Conservation (phyloP, 805 yeast genomes). For the Wickerhamiella australiensis region DNA sequence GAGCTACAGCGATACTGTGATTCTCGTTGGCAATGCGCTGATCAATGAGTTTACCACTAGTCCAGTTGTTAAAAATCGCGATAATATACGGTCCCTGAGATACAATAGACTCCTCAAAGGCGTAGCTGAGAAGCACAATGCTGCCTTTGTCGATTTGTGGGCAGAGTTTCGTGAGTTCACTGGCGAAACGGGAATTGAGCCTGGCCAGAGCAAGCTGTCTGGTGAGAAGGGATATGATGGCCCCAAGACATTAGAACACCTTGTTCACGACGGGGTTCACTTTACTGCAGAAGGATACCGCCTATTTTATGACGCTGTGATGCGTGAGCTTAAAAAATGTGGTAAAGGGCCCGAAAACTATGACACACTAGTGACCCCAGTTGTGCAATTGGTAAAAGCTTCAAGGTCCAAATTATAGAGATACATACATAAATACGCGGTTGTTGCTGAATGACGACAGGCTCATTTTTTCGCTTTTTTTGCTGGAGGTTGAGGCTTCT, state of each 20-base stretch:
- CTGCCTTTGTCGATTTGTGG: slow-evolving; percentile 51
- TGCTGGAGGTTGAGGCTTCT: not conserved
- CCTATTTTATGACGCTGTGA: slow-evolving; percentile 29
- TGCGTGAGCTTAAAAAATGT: not conserved
- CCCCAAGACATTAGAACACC: slow-evolving; percentile 13
- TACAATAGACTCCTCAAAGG: slow-evolving; percentile 42
- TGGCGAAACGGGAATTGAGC: slow-evolving; percentile 29
- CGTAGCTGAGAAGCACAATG: slow-evolving; percentile 35
- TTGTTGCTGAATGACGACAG: too few relatives aligned
- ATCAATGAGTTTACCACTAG: slow-evolving; percentile 30
- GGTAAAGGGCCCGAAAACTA: not conserved
- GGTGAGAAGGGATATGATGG: slow-evolving; percentile 17
- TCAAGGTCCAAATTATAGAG: not conserved
- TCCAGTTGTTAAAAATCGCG: slow-evolving; percentile 35
- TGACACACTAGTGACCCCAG: not conserved
- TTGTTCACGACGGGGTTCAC: slow-evolving; percentile 49
- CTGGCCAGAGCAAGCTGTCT: slow-evolving; percentile 1
- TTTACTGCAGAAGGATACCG: slow-evolving; percentile 44
- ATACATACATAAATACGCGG: not conserved
- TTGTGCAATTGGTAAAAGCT: not conserved
- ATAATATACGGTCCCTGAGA: slow-evolving; percentile 33
- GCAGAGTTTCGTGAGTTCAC: slow-evolving; percentile 32
- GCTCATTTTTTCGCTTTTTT: slow-evolving; percentile 9
- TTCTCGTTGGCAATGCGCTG: slow-evolving; percentile 53
- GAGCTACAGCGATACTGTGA: slow-evolving; percentile 36